These are phyloP conservation scores for Volvariella surrecta DNA, from an alignment of 1,284 basidiomycete genomes.

Conservation along the genomic window DNA sequence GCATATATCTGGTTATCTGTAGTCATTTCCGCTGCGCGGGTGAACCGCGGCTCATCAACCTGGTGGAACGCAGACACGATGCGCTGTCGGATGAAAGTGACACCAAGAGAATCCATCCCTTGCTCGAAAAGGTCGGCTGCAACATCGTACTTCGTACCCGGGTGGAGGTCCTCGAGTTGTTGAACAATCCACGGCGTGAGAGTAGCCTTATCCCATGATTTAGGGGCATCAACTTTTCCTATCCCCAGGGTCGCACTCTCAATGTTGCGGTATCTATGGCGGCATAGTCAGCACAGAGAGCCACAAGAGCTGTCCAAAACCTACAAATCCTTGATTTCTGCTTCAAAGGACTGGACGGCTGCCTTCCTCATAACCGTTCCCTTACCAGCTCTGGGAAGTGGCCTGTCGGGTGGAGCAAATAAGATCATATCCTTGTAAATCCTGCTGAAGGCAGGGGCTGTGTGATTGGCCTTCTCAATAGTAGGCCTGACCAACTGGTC, in stretches of 20 bases:
- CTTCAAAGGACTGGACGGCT: slow-evolving; percentile 20
- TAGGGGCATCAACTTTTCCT: slow-evolving; percentile 14
- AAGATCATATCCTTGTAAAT: slow-evolving; percentile 36
- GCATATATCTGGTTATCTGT: slow-evolving; percentile 24
- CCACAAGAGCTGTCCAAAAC: background rate
- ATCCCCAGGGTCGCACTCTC: slow-evolving; percentile 14
- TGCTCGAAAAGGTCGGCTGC: slow-evolving; percentile 26
- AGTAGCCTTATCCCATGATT: slow-evolving; percentile 15
- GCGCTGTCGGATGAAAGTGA: slow-evolving; percentile 25
- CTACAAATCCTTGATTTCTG: slow-evolving; percentile 27
- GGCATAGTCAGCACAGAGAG: too few relatives aligned
- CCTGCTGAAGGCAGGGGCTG: slow-evolving; percentile 27
- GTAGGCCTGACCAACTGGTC: slow-evolving; percentile 11
- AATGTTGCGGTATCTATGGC: slow-evolving; percentile 22
- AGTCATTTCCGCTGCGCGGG: slow-evolving; percentile 11
- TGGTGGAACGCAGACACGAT: slow-evolving; percentile 21
- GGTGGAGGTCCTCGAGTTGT: slow-evolving; percentile 19
- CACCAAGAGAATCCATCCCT: slow-evolving; percentile 30
- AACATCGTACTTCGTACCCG: slow-evolving; percentile 12
- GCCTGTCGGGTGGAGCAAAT: slow-evolving; percentile 21
- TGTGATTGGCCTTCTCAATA: slow-evolving; percentile 32
- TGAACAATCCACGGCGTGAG: slow-evolving; percentile 21
- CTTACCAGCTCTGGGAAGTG: slow-evolving; percentile 26
- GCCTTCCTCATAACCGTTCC: slow-evolving; percentile 29
- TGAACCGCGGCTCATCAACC: slow-evolving; percentile 2